These are phyloP conservation scores for Akanthomyces uredinophilus DNA, from an alignment of 2,329 filamentous ascomycete genomes.

Conservation along the genomic window DNA sequence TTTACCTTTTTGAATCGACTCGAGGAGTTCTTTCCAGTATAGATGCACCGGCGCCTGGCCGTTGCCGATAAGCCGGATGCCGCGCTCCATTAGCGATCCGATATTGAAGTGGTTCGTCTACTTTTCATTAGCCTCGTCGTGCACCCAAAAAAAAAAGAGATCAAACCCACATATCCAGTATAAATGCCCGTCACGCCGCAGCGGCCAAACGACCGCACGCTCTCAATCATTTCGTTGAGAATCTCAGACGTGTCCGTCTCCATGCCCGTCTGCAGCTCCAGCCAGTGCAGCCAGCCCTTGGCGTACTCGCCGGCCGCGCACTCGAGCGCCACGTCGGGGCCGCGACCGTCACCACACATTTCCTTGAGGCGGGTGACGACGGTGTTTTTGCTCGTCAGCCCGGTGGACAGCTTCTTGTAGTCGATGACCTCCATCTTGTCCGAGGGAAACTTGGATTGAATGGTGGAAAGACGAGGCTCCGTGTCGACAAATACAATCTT, in stretches of 20 bases:
- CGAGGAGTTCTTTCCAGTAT: slow-evolving; percentile 76
- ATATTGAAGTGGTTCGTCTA: slow-evolving; percentile 79
- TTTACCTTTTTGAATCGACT: slow-evolving; percentile 59
- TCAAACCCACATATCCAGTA: slow-evolving; percentile 47
- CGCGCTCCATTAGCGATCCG: slow-evolving; percentile 78
- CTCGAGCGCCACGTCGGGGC: slow-evolving; percentile 71
- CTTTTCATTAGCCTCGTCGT: background rate
- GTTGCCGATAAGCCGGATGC: slow-evolving; percentile 70
- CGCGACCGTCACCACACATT: slow-evolving; percentile 59
- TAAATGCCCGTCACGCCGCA: slow-evolving; percentile 72
- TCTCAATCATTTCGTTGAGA: slow-evolving; percentile 72
- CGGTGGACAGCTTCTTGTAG: slow-evolving; percentile 54
- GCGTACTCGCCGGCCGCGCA: slow-evolving; percentile 57
- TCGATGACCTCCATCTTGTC: slow-evolving; percentile 63
- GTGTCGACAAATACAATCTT: slow-evolving; percentile 77
- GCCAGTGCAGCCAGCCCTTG: slow-evolving; percentile 56
- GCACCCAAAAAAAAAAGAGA: slow-evolving; percentile 11
- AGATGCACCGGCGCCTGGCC: slow-evolving; percentile 69
- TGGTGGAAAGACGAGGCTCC: slow-evolving; percentile 62
- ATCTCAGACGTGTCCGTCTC: slow-evolving; percentile 85
- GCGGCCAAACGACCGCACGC: slow-evolving; percentile 66
- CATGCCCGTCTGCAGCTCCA: slow-evolving; percentile 56
- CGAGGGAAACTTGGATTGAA: slow-evolving; percentile 56
- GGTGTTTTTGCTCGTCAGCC: slow-evolving; percentile 52
- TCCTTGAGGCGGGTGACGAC: slow-evolving; percentile 71